These are phyloP conservation scores for Artemisia argyi DNA, from an alignment of 129 eudicot species.

Conservation along the genomic window DNA sequence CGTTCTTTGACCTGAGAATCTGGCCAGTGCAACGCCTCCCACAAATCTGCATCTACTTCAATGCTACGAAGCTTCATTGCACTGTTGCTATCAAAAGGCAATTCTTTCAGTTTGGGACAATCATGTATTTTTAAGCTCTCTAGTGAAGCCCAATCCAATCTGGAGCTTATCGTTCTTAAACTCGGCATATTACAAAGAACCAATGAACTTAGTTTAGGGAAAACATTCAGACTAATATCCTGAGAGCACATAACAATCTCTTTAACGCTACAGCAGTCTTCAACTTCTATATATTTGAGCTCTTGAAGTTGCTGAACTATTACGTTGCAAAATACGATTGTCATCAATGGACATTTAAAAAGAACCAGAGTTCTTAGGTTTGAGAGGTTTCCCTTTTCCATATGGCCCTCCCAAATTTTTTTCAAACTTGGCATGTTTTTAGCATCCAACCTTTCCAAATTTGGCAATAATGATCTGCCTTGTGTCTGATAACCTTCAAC, in stretches of 20 bases:
- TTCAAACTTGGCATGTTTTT: slow-evolving; percentile 27
- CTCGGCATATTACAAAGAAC: slow-evolving; percentile 21
- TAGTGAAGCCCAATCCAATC: slow-evolving; percentile 13
- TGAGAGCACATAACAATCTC: slow-evolving; percentile 26
- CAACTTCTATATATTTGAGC: slow-evolving; percentile 21
- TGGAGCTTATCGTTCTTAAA: slow-evolving; percentile 19
- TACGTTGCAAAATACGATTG: slow-evolving; percentile 12
- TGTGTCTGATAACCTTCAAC: not conserved
- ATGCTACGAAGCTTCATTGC: slow-evolving; percentile 16
- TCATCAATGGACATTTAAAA: slow-evolving; percentile 19
- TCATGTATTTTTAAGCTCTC: slow-evolving; percentile 18
- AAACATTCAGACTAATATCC: slow-evolving; percentile 3
- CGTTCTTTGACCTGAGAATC: slow-evolving; percentile 13
- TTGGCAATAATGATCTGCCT: slow-evolving; percentile 21
- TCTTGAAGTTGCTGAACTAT: slow-evolving; percentile 17
- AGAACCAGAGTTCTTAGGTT: slow-evolving; percentile 26
- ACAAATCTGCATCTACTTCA: slow-evolving; percentile 22
- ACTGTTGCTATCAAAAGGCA: slow-evolving; percentile 23
- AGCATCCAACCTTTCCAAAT: slow-evolving; percentile 33
- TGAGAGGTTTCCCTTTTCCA: slow-evolving; percentile 17
- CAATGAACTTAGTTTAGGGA: slow-evolving; percentile 20
- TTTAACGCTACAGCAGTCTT: slow-evolving; percentile 26
- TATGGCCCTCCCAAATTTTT: slow-evolving; percentile 17
- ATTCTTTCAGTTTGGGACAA: slow-evolving; percentile 25
- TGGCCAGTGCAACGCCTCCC: slow-evolving; percentile 23